Conservation (phyloP, 192 early-diverging fungal genomes). For the Backusella australiensis region DNA sequence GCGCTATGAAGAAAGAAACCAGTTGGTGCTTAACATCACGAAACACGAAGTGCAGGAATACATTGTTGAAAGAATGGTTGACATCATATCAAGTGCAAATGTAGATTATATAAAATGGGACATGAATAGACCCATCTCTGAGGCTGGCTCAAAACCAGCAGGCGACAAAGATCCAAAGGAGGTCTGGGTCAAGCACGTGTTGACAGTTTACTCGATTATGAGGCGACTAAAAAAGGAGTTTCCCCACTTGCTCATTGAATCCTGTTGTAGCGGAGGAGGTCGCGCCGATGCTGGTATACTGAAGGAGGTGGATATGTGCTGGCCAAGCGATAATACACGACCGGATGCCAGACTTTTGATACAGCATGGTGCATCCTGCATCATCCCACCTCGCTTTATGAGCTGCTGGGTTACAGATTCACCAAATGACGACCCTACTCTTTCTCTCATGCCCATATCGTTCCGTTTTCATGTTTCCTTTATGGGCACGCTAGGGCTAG, state of each 20-base stretch:
- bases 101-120: slow-evolving; percentile 33
- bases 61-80: background rate
- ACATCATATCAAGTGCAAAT: background rate
- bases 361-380: slow-evolving; percentile 21
- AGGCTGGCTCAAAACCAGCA: background rate
- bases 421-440: background rate
- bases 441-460: background rate
- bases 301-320: background rate
- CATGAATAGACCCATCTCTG: slow-evolving; percentile 26
- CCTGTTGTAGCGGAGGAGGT: slow-evolving; percentile 27
- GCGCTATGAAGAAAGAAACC: slow-evolving; percentile 1
- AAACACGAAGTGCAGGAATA: slow-evolving; percentile 15
- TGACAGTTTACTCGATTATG: slow-evolving; percentile 6
- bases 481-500: slow-evolving; percentile 19
- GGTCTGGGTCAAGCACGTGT: slow-evolving; percentile 18
- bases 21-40: slow-evolving; percentile 21
- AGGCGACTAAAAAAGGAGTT: background rate
- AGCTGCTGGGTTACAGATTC: slow-evolving; percentile 19
- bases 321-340: slow-evolving; percentile 22
- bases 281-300: slow-evolving; percentile 12
- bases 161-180: slow-evolving; percentile 1
- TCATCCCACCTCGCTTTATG: slow-evolving; percentile 15
- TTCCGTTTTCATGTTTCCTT: slow-evolving; percentile 26
- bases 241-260: slow-evolving; percentile 16
- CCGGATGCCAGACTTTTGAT: slow-evolving; percentile 23